Conservation (phyloP, 2,329 filamentous ascomycete genomes). For the Hymenoscyphus occultus region DNA sequence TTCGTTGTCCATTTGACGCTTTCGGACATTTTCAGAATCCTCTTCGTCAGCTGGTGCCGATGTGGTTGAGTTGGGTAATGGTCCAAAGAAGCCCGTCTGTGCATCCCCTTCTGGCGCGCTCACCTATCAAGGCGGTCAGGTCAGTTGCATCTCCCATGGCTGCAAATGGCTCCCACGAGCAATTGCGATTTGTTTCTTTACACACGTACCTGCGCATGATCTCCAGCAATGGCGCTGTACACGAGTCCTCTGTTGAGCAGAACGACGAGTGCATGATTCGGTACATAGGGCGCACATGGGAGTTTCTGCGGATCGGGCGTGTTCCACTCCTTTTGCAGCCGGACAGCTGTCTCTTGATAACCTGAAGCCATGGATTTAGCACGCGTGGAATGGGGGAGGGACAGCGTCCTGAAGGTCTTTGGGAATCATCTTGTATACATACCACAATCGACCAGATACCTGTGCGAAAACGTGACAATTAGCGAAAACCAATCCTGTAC, state of each 20-base stretch:
- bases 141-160: slow-evolving; percentile 12
- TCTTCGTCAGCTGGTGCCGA: slow-evolving; percentile 27
- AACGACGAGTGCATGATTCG: slow-evolving; percentile 61
- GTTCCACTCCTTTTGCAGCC: slow-evolving; percentile 68
- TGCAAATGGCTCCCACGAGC: neutral
- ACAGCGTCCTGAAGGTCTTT: slow-evolving; percentile 4
- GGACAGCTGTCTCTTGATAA: slow-evolving; percentile 65
- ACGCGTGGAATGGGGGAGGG: slow-evolving; percentile 6
- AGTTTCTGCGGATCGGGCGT: slow-evolving; percentile 60
- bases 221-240: slow-evolving; percentile 58
- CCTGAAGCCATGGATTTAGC: slow-evolving; percentile 42
- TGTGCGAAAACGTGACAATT: slow-evolving; percentile 32
- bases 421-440: slow-evolving; percentile 22
- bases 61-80: slow-evolving; percentile 29
- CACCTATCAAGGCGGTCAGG: slow-evolving; percentile 18
- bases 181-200: neutral
- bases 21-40: slow-evolving; percentile 34
- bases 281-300: slow-evolving; percentile 62
- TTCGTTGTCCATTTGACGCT: slow-evolving; percentile 34
- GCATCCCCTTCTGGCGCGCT: slow-evolving; percentile 20
- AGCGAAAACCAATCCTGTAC: slow-evolving; percentile 31
- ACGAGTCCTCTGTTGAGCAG: slow-evolving; percentile 62
- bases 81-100: slow-evolving; percentile 35
- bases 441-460: slow-evolving; percentile 38
- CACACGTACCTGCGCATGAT: slow-evolving; percentile 36